Base-by-base conservation (phyloP, 192 early-diverging fungal genomes). In the Podila minutissima region DNA sequence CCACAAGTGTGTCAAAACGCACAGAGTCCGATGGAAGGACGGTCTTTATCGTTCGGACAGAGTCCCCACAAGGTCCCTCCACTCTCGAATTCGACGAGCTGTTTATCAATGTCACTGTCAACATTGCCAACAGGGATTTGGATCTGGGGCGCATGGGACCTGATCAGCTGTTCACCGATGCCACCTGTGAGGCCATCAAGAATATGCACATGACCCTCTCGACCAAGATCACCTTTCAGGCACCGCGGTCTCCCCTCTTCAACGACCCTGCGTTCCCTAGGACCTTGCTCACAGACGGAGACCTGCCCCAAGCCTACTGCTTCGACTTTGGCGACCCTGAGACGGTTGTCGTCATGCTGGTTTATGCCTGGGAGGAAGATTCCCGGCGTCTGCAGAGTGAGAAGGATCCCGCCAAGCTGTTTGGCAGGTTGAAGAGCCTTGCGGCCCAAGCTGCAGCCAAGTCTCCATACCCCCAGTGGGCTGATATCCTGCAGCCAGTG, bases 71-170 rank as follows among this genome's bases (percentile, higher is more conserved):
- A n/a, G n/a, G 48, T 41, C 29, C 29, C 1, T 29, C 29, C 29
- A 29, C 29, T 1, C 29, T 46, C 63, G 63, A 64, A 6, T 64
- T 64, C 24, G 38, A 64, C 46, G 46, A 64, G 41, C 46, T 50
- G 17, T 64, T 64, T 64, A 48, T 64, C 20, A 64, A 64, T 64
- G 38, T 64, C 63, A 64, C 63, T 12, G 46, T 64, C 37, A 64
- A 29, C 24, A 41, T 64, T 64, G 63, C 63, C 63, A 50, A 64
- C 63, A 64, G 12, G 46, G 28, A 48, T 5, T 4, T 64, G 63
- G 41, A 50, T 26, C 28, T 64, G 41, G 63, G 63, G 28, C 63
- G 63, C 63, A 64, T 2, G 48, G 63, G 63, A 26, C 41, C 63
- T 12, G 46, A 50, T 48, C 63, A 64, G 63, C 63, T 64, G 63